phyloP scores from a whole-genome alignment of 1,284 basidiomycete species.

The Paramarasmius palmivorus region DNA sequence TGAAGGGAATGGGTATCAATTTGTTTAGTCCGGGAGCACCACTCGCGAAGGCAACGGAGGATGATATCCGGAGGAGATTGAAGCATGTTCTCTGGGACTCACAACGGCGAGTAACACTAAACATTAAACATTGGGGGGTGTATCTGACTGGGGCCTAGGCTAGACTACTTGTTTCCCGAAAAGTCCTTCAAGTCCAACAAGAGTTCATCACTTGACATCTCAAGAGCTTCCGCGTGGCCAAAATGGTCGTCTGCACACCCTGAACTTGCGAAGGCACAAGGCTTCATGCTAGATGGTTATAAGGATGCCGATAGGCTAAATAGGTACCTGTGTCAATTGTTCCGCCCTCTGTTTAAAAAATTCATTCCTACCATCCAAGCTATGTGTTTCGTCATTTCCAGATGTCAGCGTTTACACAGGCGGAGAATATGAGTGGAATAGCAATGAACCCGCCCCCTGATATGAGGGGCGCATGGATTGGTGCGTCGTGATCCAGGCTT shows the following conservation, averaged over 20 bases:
- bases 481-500: constrained; percentile 18
- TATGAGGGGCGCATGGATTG: constrained; percentile 18
- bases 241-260: constrained; percentile 20
- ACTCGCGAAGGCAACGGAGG: constrained; percentile 5
- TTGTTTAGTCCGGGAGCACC: too few species aligned
- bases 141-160: background rate
- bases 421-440: constrained; percentile 11
- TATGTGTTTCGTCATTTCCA: constrained; percentile 22
- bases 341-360: background rate
- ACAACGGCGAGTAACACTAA: constrained; percentile 14
- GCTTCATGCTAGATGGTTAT: constrained; percentile 12
- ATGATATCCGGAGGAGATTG: constrained; percentile 10
- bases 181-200: constrained; percentile 14
- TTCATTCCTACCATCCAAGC: constrained; percentile 2
- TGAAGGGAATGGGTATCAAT: constrained; percentile 13
- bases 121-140: background rate
- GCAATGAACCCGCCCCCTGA: constrained; percentile 12
- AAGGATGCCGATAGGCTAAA: constrained; percentile 16
- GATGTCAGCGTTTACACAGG: constrained; percentile 19
- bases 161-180: constrained; percentile 21
- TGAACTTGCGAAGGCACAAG: constrained; percentile 11
- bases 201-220: constrained; percentile 9
- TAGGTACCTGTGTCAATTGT: too few species aligned
- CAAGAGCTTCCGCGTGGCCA: constrained; percentile 17
- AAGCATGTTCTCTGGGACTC: constrained; percentile 20